Evolutionary conservation across 2,329 filamentous ascomycete genomes (phyloP).

Genomic region (Aspergillus niger): DNA sequence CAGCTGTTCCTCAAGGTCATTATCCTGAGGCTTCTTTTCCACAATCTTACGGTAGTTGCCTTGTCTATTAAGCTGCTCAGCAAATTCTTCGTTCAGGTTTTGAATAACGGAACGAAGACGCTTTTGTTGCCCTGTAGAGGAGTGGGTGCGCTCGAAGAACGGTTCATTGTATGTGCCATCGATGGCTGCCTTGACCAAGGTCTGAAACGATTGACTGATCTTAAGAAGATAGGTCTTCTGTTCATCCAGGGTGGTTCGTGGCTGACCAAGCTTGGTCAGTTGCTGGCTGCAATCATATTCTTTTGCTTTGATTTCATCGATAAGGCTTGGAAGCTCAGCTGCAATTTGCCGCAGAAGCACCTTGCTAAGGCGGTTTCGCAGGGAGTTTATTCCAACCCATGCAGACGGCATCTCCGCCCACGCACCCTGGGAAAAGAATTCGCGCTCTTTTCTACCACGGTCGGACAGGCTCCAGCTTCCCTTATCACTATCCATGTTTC

Average conservation of each 20-base stretch:
- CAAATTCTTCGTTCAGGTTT: constrained; percentile 27
- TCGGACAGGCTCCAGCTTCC: constrained; percentile 20
- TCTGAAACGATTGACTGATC: constrained; percentile 44
- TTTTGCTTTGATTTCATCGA: constrained; percentile 39
- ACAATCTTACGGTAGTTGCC: constrained; percentile 12
- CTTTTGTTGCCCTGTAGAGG: constrained; percentile 27
- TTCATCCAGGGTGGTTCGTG: constrained; percentile 26
- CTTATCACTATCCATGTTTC: constrained; percentile 47
- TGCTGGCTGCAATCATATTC: constrained; percentile 35
- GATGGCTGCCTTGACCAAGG: constrained; percentile 35
- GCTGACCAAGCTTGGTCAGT: constrained; percentile 30
- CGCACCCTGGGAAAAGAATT: constrained; percentile 35
- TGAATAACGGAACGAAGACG: constrained; percentile 37
- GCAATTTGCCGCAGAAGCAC: constrained; percentile 38
- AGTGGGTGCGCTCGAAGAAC: constrained; percentile 33
- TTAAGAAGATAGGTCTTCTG: constrained; percentile 33
- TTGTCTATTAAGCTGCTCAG: constrained; percentile 13
- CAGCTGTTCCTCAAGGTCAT: no score
- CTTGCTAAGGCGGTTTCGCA: constrained; percentile 36
- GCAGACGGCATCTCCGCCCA: constrained; percentile 28
- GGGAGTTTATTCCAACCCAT: constrained; percentile 27
- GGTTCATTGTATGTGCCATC: constrained; percentile 37
- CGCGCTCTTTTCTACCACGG: constrained; percentile 33
- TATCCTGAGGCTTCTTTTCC: neutral
- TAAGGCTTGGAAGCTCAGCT: constrained; percentile 38